Conservation (phyloP, 2,329 filamentous ascomycete genomes). For the Pseudomassariella vexata region DNA sequence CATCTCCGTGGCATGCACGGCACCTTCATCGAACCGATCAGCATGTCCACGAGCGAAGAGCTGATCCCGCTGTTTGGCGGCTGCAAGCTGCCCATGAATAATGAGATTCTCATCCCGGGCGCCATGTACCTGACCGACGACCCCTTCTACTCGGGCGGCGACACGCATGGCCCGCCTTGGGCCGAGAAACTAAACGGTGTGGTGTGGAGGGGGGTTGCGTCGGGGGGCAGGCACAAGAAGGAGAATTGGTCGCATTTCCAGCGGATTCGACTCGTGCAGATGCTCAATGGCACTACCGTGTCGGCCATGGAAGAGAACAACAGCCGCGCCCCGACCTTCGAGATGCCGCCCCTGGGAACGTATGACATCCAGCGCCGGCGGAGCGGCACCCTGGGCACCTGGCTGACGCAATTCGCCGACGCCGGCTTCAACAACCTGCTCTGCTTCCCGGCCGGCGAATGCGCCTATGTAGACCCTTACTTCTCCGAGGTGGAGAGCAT, state of each 20-base stretch:
- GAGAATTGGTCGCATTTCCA: slow-evolving; percentile 64
- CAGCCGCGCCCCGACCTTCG: slow-evolving; percentile 39
- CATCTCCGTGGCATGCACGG: slow-evolving; percentile 41
- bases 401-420: slow-evolving; percentile 18
- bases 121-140: slow-evolving; percentile 58
- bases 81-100: slow-evolving; percentile 54
- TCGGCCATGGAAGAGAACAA: slow-evolving; percentile 35
- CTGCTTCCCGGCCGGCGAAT: slow-evolving; percentile 20
- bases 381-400: slow-evolving; percentile 17
- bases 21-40: slow-evolving; percentile 46
- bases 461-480: slow-evolving; percentile 18
- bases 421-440: slow-evolving; percentile 22
- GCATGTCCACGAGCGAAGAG: slow-evolving; percentile 40
- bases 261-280: slow-evolving; percentile 63
- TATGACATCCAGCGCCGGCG: slow-evolving; percentile 36
- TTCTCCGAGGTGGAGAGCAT: slow-evolving; percentile 13
- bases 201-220: slow-evolving; percentile 61
- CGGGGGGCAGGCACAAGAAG: slow-evolving; percentile 47
- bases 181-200: slow-evolving; percentile 47
- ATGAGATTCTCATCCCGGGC: slow-evolving; percentile 55
- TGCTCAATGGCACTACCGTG: slow-evolving; percentile 61
- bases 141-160: slow-evolving; percentile 51
- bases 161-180: slow-evolving; percentile 51
- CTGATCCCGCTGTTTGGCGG: slow-evolving; percentile 54
- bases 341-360: slow-evolving; percentile 32